Percentiles rank a stretch among this genome's conserved stretches.
Conservation (phyloP, 2,329 filamentous ascomycete genomes). For the Knoxdaviesia capensis region DNA sequence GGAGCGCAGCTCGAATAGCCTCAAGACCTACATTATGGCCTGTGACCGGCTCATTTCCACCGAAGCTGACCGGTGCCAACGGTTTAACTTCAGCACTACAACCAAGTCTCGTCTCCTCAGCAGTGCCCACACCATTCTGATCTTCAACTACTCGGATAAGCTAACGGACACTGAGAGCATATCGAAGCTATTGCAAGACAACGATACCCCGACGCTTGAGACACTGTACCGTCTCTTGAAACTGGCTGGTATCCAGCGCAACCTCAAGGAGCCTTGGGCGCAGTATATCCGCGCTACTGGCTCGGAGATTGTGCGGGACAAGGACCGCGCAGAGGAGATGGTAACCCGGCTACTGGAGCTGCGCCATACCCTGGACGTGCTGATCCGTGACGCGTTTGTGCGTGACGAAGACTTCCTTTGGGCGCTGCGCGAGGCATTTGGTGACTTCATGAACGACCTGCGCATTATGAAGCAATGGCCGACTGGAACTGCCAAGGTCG, state of each 20-base stretch:
- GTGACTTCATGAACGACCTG: constrained; percentile 80
- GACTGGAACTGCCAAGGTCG: constrained; percentile 78
- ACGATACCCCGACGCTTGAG: constrained; percentile 49
- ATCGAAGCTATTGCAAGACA: constrained; percentile 49
- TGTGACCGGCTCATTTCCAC: constrained; percentile 47
- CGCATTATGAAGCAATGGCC: constrained; percentile 52
- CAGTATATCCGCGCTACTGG: constrained; percentile 63
- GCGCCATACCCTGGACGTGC: constrained; percentile 57
- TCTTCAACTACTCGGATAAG: constrained; percentile 45
- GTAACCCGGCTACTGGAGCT: constrained; percentile 63
- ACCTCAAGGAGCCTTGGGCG: constrained; percentile 54
- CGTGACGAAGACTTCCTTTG: constrained; percentile 60
- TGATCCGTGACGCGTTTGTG: constrained; percentile 58
- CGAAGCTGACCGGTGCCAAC: constrained; percentile 60
- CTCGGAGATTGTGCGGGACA: constrained; percentile 59
- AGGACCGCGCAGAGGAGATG: constrained; percentile 65
- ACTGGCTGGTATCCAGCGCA: constrained; percentile 47
- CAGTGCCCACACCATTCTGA: constrained; percentile 50
- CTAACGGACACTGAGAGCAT: constrained; percentile 49
- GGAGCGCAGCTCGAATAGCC: constrained; percentile 36
- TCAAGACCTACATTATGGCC: constrained; percentile 58
- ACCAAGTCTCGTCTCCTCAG: constrained; percentile 62
- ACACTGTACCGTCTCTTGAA: constrained; percentile 56
- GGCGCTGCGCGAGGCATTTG: constrained; percentile 67
- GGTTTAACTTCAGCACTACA: constrained; percentile 62